Conservation (phyloP, 2,329 filamentous ascomycete species). For the Monosporascus sp. region DNA sequence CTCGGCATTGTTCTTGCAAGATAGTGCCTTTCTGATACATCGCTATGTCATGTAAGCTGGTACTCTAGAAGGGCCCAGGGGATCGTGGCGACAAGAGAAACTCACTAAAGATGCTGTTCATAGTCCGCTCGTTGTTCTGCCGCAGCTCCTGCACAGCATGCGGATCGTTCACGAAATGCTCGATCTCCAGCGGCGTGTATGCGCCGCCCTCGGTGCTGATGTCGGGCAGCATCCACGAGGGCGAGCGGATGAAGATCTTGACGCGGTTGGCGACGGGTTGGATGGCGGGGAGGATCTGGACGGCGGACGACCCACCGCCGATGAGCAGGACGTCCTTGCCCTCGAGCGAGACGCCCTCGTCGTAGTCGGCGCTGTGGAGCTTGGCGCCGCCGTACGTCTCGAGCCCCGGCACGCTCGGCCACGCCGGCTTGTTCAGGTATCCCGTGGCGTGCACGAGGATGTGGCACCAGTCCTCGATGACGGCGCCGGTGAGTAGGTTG, state of each 20-base stretch:
- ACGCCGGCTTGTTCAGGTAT: constrained; percentile 13
- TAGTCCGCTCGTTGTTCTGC: constrained; percentile 10
- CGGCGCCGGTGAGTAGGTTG: constrained; percentile 21
- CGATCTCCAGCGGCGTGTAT: constrained; percentile 35
- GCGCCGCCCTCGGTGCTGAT: constrained; percentile 36
- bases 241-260: constrained; percentile 44
- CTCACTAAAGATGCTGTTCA: constrained; percentile 21
- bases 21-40: constrained; percentile 10
- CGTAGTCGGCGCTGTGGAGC: constrained; percentile 12
- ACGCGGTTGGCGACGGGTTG: constrained; percentile 38
- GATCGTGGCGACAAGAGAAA: constrained; percentile 8
- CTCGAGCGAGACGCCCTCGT: constrained; percentile 6
- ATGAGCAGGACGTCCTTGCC: constrained; percentile 8
- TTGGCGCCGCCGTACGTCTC: constrained; percentile 6
- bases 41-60: neutral
- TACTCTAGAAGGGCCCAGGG: neutral
- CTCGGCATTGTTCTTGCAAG: constrained; percentile 7
- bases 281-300: constrained; percentile 42
- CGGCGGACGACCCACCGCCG: constrained; percentile 28
- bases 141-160: constrained; percentile 5
- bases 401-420: constrained; percentile 9
- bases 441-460: constrained; percentile 29
- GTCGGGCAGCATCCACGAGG: constrained; percentile 43
- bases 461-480: constrained; percentile 35
- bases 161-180: constrained; percentile 38